phyloP scores from a whole-genome alignment of 306 rosid species.

The Herpetospermum pedunculosum region DNA sequence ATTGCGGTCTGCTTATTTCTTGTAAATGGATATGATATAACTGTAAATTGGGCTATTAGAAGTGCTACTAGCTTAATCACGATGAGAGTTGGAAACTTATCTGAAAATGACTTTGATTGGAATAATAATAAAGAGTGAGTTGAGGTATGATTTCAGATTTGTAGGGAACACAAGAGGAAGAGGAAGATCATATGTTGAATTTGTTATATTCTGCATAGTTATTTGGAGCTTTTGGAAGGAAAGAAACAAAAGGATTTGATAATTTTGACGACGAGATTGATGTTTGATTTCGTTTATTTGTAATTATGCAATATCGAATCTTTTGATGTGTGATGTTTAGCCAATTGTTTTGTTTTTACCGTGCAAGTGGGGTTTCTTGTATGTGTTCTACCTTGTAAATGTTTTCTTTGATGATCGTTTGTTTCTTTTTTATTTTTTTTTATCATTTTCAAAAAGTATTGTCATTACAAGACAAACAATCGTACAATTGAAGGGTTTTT shows the following conservation, averaged over 20 bases:
- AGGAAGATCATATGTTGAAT: not conserved
- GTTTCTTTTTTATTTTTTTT: not conserved
- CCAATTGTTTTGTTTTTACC: not conserved
- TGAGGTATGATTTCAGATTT: not conserved
- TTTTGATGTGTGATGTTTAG: not conserved
- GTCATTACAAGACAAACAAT: not conserved
- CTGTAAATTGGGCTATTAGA: not conserved
- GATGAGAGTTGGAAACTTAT: not conserved
- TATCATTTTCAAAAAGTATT: not conserved
- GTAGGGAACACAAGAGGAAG: not conserved
- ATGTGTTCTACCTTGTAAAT: not conserved
- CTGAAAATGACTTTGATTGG: not conserved
- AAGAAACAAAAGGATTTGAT: not conserved
- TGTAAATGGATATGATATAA: not conserved
- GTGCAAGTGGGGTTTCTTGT: not conserved
- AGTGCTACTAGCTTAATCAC: not conserved
- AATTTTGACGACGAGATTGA: not conserved
- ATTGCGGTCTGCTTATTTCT: not conserved
- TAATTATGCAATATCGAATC: not conserved
- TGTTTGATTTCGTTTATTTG: not conserved
- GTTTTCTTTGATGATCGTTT: not conserved
- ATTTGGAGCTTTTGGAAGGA: not conserved
- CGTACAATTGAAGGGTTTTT: not conserved
- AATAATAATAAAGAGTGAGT: not conserved
- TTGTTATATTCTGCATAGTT: not conserved